A percentile compares a stretch with the other conserved stretches of the same genome.
These are phyloP conservation scores for Kodamaea leandrae DNA, from an alignment of 805 yeast species.

Conservation along the genomic window DNA sequence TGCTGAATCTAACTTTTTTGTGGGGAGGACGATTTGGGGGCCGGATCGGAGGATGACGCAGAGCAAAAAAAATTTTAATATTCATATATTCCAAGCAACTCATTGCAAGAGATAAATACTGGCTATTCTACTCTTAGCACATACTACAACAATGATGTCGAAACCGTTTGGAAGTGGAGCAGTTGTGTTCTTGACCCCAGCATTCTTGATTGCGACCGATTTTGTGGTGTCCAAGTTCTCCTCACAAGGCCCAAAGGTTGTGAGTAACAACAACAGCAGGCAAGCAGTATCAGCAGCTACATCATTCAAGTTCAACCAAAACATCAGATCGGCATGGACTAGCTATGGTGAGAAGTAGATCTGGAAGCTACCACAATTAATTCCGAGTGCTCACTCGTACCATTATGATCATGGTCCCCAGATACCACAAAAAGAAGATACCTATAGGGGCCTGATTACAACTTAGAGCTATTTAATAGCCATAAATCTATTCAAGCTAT, in stretches of 20 bases:
- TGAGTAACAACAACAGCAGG: constrained; percentile 7
- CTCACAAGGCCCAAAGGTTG: constrained; percentile 13
- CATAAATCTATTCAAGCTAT: too few relatives aligned
- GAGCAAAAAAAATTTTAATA: neutral
- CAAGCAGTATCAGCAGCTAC: constrained; percentile 6
- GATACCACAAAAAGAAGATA: too few relatives aligned
- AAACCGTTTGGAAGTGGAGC: constrained; percentile 24
- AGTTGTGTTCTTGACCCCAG: constrained; percentile 27
- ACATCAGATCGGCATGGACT: constrained; percentile 6
- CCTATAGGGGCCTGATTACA: too few relatives aligned
- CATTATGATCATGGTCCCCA: too few relatives aligned
- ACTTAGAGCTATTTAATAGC: too few relatives aligned
- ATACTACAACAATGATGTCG: constrained; percentile 8
- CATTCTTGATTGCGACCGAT: constrained; percentile 31
- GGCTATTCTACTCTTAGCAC: constrained; percentile 7
- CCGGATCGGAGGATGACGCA: constrained; percentile 3
- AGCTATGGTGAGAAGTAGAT: constrained; percentile 1
- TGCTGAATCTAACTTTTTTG: too few relatives aligned
- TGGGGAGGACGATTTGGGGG: neutral
- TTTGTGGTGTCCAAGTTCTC: constrained; percentile 26
- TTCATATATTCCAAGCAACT: neutral
- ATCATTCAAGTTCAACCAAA: constrained; percentile 9
- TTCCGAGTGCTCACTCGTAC: too few relatives aligned
- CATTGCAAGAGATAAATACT: constrained; percentile 7
- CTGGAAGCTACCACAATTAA: too few relatives aligned